A percentile compares a stretch with the other conserved stretches of the same genome.
These are phyloP conservation scores for Sphagnum tenellum DNA, from an alignment of 225 moss, liverwort and hornwort genomes.

Conservation along the genomic window DNA sequence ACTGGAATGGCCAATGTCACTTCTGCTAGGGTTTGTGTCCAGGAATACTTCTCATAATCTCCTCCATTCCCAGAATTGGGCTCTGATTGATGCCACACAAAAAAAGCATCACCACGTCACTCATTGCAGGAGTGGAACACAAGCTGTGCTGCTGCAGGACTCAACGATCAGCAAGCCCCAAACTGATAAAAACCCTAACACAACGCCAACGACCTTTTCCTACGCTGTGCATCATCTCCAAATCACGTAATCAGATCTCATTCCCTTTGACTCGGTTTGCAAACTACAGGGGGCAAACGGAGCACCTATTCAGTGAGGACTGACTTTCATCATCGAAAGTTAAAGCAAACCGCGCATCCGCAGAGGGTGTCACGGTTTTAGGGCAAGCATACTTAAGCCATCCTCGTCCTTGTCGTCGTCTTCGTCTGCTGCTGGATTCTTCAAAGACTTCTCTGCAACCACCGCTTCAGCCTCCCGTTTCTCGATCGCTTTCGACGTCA, in stretches of 20 bases:
- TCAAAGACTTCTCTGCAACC: not conserved
- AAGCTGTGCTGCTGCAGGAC: too few relatives aligned
- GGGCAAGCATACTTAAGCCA: not conserved
- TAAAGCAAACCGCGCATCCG: not conserved
- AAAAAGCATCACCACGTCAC: too few relatives aligned
- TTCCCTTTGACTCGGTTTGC: conserved; percentile 2
- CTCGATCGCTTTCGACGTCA: conserved; percentile 9
- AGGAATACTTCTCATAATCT: conserved; percentile 65
- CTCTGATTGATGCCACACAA: conserved; percentile 25
- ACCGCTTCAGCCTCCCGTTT: not conserved
- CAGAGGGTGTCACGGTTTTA: too few relatives aligned
- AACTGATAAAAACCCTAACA: too few relatives aligned
- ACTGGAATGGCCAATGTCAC: conserved; percentile 75
- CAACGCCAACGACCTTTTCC: too few relatives aligned
- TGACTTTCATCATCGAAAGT: not conserved
- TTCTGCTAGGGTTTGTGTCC: conserved; percentile 86
- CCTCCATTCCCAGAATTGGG: conserved; percentile 80
- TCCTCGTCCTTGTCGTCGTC: not conserved
- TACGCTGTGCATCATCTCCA: too few relatives aligned
- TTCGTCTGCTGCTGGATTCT: not conserved
- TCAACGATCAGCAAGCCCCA: too few relatives aligned
- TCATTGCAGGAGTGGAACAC: too few relatives aligned
- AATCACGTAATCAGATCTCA: not conserved
- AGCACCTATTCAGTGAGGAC: too few relatives aligned
- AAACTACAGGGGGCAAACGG: too few relatives aligned